These are phyloP conservation scores for Podosphaera aphanis DNA, from an alignment of 2,329 filamentous ascomycete genomes.

Conservation along the genomic window DNA sequence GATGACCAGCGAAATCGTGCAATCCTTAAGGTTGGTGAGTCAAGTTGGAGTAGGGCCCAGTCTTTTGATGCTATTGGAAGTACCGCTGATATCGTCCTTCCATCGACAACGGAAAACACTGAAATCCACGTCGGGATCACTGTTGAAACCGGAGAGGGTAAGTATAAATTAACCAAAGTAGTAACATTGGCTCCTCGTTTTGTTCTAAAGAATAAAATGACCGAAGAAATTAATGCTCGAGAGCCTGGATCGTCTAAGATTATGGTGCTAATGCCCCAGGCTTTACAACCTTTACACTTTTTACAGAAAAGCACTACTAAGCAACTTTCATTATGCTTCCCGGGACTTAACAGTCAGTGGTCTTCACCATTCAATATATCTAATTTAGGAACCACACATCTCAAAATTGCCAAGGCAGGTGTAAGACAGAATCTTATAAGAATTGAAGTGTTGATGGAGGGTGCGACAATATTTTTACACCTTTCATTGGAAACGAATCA, in stretches of 20 bases:
- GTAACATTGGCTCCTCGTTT: slow-evolving; percentile 84
- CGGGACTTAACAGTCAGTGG: slow-evolving; percentile 90
- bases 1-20: slow-evolving; percentile 84
- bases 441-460: slow-evolving; percentile 75
- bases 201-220: slow-evolving; percentile 78
- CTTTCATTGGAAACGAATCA: slow-evolving; percentile 78
- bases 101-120: slow-evolving; percentile 40
- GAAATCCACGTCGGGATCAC: slow-evolving; percentile 86
- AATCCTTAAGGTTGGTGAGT: slow-evolving; percentile 67
- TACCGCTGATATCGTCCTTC: slow-evolving; percentile 65
- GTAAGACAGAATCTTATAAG: slow-evolving; percentile 74
- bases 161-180: slow-evolving; percentile 93
- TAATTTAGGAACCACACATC: slow-evolving; percentile 72
- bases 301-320: slow-evolving; percentile 64
- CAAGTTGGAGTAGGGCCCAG: slow-evolving; percentile 89
- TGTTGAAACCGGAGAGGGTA: slow-evolving; percentile 75
- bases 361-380: slow-evolving; percentile 95
- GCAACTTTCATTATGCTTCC: slow-evolving; percentile 79
- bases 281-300: slow-evolving; percentile 71
- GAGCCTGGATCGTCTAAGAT: slow-evolving; percentile 81
- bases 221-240: slow-evolving; percentile 68
- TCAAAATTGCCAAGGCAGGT: slow-evolving; percentile 79
- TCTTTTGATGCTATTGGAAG: slow-evolving; percentile 96
- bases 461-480: slow-evolving; percentile 80
- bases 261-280: slow-evolving; percentile 52